These are phyloP conservation scores for Besnoitia besnoiti DNA, from an alignment of 169 alveolate species.

Conservation along the genomic window DNA sequence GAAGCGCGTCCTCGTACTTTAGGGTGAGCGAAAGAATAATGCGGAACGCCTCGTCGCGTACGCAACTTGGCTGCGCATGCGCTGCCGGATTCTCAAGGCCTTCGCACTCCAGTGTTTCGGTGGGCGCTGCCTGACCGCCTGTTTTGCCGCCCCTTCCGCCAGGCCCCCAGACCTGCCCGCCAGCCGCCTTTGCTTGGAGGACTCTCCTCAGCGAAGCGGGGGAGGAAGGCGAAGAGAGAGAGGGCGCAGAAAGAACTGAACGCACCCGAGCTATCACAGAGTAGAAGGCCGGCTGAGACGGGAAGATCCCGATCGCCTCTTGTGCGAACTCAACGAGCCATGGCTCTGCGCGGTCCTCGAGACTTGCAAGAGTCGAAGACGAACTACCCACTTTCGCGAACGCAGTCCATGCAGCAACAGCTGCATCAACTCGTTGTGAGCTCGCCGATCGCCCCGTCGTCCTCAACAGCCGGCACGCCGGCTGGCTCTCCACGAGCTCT, in stretches of 20 bases:
- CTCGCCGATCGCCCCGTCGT: no score
- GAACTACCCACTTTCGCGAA: no score
- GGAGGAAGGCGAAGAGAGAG: neutral
- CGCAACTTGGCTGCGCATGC: no score
- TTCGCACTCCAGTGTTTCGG: no score
- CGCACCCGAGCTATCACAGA: neutral
- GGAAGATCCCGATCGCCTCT: neutral
- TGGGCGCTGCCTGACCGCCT: neutral
- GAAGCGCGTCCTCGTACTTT: neutral
- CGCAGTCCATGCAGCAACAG: no score
- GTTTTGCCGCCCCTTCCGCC: neutral
- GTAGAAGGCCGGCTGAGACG: neutral
- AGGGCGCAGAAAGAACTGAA: neutral
- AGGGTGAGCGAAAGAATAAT: neutral
- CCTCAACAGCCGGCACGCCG: no score
- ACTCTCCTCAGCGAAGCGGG: neutral
- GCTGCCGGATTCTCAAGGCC: no score
- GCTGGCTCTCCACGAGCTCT: no score
- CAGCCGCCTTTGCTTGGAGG: neutral
- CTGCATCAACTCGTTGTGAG: no score
- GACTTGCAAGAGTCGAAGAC: neutral
- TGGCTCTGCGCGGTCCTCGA: neutral
- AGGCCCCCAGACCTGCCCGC: neutral
- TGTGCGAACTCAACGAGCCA: neutral
- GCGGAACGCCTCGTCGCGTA: neutral